Conservation (phyloP, 371 early-diverging fungal genomes). For the Dichotomocladium elegans region DNA sequence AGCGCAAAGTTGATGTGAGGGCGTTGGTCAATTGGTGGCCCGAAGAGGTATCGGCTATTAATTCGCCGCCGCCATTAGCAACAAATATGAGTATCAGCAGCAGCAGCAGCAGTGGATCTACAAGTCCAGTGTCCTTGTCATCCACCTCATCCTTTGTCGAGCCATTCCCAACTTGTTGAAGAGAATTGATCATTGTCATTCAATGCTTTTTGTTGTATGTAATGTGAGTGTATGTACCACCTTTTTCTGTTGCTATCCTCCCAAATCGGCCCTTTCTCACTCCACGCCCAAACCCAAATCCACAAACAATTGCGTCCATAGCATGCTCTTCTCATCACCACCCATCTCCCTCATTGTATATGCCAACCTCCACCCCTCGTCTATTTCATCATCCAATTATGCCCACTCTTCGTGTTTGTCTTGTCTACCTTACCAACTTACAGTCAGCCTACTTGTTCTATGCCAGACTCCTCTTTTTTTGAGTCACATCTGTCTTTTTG, state of each 20-base stretch:
- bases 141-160: not conserved
- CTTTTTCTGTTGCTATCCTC: not conserved
- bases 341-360: too few species aligned
- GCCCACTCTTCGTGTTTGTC: not conserved
- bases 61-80: slow-evolving; percentile 11
- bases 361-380: too few species aligned
- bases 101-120: not conserved
- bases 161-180: not conserved
- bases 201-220: not conserved
- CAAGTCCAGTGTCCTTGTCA: not conserved
- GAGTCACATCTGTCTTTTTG: too few species aligned
- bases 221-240: not conserved
- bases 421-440: not conserved
- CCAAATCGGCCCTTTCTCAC: too few species aligned
- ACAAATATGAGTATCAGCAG: not conserved
- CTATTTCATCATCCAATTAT: not conserved
- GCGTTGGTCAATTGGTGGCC: slow-evolving; percentile 28
- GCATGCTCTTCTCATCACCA: too few species aligned
- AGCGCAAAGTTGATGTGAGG: slow-evolving; percentile 41
- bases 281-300: too few species aligned
- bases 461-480: not conserved
- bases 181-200: not conserved
- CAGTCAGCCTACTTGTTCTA: not conserved
- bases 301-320: too few species aligned
- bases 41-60: too few species aligned